Percentiles rank a stretch among this genome's conserved stretches.
Conservation (phyloP, 2,329 filamentous ascomycete species). For the Septoria linicola region DNA sequence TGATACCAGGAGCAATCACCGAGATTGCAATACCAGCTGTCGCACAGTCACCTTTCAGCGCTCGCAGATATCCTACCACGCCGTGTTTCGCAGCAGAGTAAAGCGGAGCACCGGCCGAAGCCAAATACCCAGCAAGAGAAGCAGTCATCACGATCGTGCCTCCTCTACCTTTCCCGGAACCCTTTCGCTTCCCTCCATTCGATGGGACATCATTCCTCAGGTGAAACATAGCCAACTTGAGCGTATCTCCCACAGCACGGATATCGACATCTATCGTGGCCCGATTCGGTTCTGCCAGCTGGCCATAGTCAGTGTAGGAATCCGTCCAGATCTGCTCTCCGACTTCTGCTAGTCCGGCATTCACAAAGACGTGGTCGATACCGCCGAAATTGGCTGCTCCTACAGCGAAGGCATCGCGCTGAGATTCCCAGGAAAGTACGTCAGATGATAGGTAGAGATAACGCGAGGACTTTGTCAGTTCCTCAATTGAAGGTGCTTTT, state of each 20-base stretch:
- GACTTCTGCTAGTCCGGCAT: slow-evolving; percentile 51
- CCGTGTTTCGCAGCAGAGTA: slow-evolving; percentile 54
- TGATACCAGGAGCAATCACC: slow-evolving; percentile 52
- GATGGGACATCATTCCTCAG: slow-evolving; percentile 37
- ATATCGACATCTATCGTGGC: slow-evolving; percentile 49
- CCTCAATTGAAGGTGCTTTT: slow-evolving; percentile 19
- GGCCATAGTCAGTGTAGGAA: slow-evolving; percentile 42
- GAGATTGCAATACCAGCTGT: slow-evolving; percentile 48
- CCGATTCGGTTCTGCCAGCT: slow-evolving; percentile 49
- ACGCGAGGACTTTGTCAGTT: slow-evolving; percentile 30
- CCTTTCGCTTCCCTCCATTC: slow-evolving; percentile 16
- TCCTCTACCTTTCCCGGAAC: slow-evolving; percentile 38
- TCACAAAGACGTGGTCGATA: slow-evolving; percentile 51
- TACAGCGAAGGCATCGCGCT: slow-evolving; percentile 47
- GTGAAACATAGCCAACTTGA: slow-evolving; percentile 51
- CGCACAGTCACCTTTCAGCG: slow-evolving; percentile 50
- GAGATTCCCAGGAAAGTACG: slow-evolving; percentile 48
- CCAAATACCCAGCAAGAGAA: slow-evolving; percentile 51
- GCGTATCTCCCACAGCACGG: slow-evolving; percentile 48
- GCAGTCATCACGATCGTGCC: slow-evolving; percentile 51
- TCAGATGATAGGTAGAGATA: slow-evolving; percentile 42
- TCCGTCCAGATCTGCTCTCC: slow-evolving; percentile 53
- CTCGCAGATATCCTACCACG: slow-evolving; percentile 52
- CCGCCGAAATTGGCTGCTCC: slow-evolving; percentile 44
- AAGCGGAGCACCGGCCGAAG: slow-evolving; percentile 48